Evolutionary conservation across 176 grass and related monocot species (phyloP).

Genomic region (Cenchrus purpureus): DNA sequence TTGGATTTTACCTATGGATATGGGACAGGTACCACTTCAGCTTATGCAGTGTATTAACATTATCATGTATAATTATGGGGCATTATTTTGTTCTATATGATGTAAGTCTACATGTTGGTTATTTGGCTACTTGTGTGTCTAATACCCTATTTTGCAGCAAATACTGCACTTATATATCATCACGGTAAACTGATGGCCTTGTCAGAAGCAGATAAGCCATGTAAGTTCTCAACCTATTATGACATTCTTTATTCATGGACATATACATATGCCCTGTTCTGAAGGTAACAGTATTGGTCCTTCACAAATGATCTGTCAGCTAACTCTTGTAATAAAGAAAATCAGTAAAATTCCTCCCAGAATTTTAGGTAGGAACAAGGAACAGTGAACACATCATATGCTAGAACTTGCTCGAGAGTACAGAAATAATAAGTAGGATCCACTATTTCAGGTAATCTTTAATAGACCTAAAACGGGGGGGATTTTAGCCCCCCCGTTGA

Average conservation of each 20-base stretch:
- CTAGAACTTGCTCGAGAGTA: neutral
- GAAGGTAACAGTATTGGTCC: neutral
- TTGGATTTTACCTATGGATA: conserved; percentile 85
- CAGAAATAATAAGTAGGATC: neutral
- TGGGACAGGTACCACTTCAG: conserved; percentile 70
- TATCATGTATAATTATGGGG: neutral
- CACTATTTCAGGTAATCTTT: neutral
- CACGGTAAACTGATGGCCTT: conserved; percentile 94
- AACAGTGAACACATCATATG: neutral
- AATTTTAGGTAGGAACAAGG: neutral
- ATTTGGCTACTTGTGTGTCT: neutral
- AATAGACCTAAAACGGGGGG: no score
- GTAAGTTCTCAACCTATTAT: conserved; percentile 58
- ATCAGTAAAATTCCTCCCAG: neutral
- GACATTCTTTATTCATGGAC: conserved; percentile 16
- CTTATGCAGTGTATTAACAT: conserved; percentile 15
- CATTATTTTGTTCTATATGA: neutral
- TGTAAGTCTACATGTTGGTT: conserved; percentile 9
- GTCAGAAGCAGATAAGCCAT: conserved; percentile 90
- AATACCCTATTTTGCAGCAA: conserved; percentile 54
- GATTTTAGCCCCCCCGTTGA: no score
- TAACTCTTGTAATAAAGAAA: neutral
- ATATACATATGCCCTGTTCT: neutral
- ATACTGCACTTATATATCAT: conserved; percentile 95
- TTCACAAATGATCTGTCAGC: neutral